A percentile compares a stretch with the other conserved stretches of the same genome.
phyloP scores from a whole-genome alignment of 1,284 basidiomycete genomes.

The Irpex sp. region DNA sequence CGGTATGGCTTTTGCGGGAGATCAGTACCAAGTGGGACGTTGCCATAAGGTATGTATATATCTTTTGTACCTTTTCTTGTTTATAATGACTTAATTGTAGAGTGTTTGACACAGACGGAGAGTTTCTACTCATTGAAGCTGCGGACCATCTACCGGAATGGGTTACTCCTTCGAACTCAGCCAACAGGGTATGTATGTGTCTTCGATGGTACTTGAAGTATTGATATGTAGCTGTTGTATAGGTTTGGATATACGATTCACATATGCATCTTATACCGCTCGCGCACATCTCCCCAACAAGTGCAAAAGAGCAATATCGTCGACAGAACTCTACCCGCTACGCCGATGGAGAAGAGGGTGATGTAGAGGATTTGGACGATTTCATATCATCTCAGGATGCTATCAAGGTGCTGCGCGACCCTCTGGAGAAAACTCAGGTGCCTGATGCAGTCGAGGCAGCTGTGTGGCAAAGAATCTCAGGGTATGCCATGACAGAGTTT shows the following conservation, averaged over 20 bases:
- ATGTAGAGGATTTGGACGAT: constrained; percentile 37
- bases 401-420: constrained; percentile 57
- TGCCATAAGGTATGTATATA: constrained; percentile 57
- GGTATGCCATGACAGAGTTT: constrained; percentile 36
- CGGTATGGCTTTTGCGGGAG: constrained; percentile 82
- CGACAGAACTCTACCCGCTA: constrained; percentile 36
- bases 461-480: constrained; percentile 66
- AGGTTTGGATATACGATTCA: constrained; percentile 90
- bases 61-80: neutral
- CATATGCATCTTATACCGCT: constrained; percentile 86
- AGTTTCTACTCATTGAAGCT: constrained; percentile 95
- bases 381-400: constrained; percentile 66
- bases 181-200: constrained; percentile 75
- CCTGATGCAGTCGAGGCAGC: constrained; percentile 53
- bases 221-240: constrained; percentile 3
- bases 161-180: constrained; percentile 88
- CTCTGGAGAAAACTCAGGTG: constrained; percentile 51
- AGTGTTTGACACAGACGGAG: constrained; percentile 88
- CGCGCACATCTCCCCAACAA: constrained; percentile 62
- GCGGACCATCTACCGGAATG: constrained; percentile 88
- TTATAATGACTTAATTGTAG: constrained; percentile 33
- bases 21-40: constrained; percentile 77
- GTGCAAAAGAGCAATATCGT: constrained; percentile 46
- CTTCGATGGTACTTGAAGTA: neutral
- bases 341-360: constrained; percentile 49